phyloP scores from a whole-genome alignment of 371 early-diverging fungal genomes.

The Astathelohania contejeani region DNA sequence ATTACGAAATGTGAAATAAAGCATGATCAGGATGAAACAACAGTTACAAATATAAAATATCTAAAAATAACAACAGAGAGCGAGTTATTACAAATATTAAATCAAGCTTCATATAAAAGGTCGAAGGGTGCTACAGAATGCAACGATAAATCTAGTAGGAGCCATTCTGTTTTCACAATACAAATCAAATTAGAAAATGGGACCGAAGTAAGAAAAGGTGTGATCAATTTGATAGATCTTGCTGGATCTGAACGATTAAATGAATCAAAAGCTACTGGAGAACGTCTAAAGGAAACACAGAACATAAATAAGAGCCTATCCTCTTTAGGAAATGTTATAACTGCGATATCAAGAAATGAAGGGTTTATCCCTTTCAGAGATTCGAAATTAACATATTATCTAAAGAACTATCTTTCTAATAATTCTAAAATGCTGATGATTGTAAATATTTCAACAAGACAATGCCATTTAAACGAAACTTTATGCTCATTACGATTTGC shows the following conservation, averaged over 20 bases:
- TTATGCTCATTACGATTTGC: constrained; percentile 82
- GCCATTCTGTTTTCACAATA: constrained; percentile 62
- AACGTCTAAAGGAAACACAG: constrained; percentile 75
- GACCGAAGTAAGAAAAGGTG: constrained; percentile 58
- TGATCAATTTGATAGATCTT: constrained; percentile 81
- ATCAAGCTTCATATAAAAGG: constrained; percentile 63
- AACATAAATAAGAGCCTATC: constrained; percentile 85
- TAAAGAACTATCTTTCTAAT: constrained; percentile 67
- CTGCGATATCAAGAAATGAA: constrained; percentile 59
- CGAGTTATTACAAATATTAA: constrained; percentile 63
- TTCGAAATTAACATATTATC: constrained; percentile 76
- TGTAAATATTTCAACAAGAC: constrained; percentile 73
- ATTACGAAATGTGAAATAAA: constrained; percentile 4
- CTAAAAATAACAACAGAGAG: constrained; percentile 55
- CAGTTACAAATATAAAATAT: constrained; percentile 3
- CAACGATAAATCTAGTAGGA: constrained; percentile 78
- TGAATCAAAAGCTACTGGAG: constrained; percentile 68
- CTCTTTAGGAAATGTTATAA: constrained; percentile 77
- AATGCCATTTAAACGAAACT: constrained; percentile 63
- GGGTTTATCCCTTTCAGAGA: constrained; percentile 82
- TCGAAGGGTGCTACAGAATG: constrained; percentile 72
- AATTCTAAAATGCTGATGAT: constrained; percentile 93
- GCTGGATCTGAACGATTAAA: constrained; percentile 94
- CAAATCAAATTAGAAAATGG: constrained; percentile 61
- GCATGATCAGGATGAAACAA: constrained; percentile 2